phyloP scores from a whole-genome alignment of 495 filamentous ascomycete species.

The Tuber borchii region DNA sequence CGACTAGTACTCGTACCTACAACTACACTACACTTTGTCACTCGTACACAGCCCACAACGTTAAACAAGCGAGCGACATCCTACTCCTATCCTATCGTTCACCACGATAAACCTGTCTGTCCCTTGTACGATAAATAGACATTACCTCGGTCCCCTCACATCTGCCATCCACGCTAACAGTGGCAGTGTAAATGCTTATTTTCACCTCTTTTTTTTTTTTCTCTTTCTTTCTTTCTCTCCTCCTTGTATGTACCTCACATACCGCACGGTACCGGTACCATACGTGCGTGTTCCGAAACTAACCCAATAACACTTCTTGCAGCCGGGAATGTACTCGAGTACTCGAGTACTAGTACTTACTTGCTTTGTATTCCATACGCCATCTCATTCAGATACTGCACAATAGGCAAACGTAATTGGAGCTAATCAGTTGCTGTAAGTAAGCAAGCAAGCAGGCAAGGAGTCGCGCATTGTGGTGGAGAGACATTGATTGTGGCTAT shows the following conservation, averaged over 20 bases:
- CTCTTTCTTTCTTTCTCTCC: not conserved
- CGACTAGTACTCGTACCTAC: not conserved
- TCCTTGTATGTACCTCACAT: not conserved
- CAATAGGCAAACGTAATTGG: not conserved
- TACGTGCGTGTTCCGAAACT: not conserved
- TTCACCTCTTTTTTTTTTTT: not conserved
- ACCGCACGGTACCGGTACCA: not conserved
- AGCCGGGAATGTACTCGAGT: no score
- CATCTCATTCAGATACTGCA: not conserved
- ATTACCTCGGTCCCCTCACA: not conserved
- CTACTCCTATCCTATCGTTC: not conserved
- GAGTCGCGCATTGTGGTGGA: not conserved
- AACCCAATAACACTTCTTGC: not conserved
- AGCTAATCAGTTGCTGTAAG: not conserved
- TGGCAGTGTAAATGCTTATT: slow-evolving; percentile 3
- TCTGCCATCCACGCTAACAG: not conserved
- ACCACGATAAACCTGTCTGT: not conserved
- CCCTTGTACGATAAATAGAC: not conserved
- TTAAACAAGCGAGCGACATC: slow-evolving; percentile 1
- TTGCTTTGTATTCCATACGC: not conserved
- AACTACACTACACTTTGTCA: not conserved
- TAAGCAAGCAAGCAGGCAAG: not conserved
- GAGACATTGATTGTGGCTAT: not conserved
- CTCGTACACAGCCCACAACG: not conserved
- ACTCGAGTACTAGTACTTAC: no score